Percentiles rank a stretch among this genome's conserved stretches.
Conservation (phyloP, 2,329 filamentous ascomycete genomes). For the Pseudogymnoascus sp. region DNA sequence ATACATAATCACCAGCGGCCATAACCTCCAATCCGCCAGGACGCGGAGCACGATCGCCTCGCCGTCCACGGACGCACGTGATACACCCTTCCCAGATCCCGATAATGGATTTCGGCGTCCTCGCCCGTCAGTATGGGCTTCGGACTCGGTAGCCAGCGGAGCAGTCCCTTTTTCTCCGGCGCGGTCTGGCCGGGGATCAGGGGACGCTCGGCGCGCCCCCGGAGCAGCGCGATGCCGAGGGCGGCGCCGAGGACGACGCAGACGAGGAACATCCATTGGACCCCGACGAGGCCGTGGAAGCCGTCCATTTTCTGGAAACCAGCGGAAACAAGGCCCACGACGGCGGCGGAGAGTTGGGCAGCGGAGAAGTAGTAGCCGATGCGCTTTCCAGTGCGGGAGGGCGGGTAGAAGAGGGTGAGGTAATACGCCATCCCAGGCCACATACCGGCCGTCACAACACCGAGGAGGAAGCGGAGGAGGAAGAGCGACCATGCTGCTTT, state of each 20-base stretch:
- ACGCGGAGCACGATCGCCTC: slow-evolving; percentile 63
- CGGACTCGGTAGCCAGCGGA: slow-evolving; percentile 60
- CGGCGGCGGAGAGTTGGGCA: slow-evolving; percentile 79
- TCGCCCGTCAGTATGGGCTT: slow-evolving; percentile 68
- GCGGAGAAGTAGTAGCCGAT: slow-evolving; percentile 89
- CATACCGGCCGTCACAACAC: slow-evolving; percentile 85
- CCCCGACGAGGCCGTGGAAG: slow-evolving; percentile 66
- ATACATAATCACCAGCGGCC: slow-evolving; percentile 85
- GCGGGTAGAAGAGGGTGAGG: slow-evolving; percentile 84
- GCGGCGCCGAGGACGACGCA: slow-evolving; percentile 72
- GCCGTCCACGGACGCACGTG: slow-evolving; percentile 66
- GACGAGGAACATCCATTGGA: slow-evolving; percentile 88
- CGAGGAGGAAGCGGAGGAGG: slow-evolving; percentile 68
- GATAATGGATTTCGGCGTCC: slow-evolving; percentile 76
- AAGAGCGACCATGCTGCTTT: slow-evolving; percentile 71
- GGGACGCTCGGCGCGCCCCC: slow-evolving; percentile 87
- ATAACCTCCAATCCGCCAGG: slow-evolving; percentile 78
- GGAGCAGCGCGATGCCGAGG: slow-evolving; percentile 67
- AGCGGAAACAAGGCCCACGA: slow-evolving; percentile 82
- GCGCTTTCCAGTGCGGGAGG: slow-evolving; percentile 75
- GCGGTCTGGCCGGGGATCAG: slow-evolving; percentile 58
- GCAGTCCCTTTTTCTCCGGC: slow-evolving; percentile 38
- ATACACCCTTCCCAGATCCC: slow-evolving; percentile 75
- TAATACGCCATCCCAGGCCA: slow-evolving; percentile 96
- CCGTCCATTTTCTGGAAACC: slow-evolving; percentile 92